Base-by-base conservation (phyloP, 305 asterid species). In the Euphrasia arctica region DNA sequence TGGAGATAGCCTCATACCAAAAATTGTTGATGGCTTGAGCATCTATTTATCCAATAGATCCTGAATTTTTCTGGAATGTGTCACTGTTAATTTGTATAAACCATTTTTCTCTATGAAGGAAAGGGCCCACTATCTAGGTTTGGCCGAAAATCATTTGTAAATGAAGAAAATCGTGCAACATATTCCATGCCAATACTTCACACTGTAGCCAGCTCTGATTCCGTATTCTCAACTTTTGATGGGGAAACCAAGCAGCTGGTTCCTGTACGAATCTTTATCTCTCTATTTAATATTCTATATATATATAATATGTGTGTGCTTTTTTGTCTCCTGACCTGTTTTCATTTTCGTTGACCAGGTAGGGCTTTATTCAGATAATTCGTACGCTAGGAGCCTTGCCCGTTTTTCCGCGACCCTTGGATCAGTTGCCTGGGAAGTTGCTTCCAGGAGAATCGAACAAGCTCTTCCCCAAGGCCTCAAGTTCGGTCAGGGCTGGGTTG, bases 401-500 rank as follows among this genome's bases (percentile, higher is more conserved):
- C 86, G 91, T 63, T 94, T 86, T 77, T 90, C 98, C 60, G 95
- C 98, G 45, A 76, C 90, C 52, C 95, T 95, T 29, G 96, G 99
- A 49, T 82, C 97, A 34, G 84, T 80, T 66, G 97, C 94, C 47
- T 95, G 99, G 99, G 72, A 73, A 77, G 80, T 85, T 65, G 93
- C 98, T 68, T 89, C 99, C 28, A 81, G 81, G 74, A 85, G 88
- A 72, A 91, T 95, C 54, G 98, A 88, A 76, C 95, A 87, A 75
- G 94, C 89, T 66, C 78, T 95, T 55, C 96, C 99, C 74, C 73
- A 85, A 71, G 99, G 85, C 29, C 75, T 73, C 69, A 82, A 89
- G 78, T 95, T 80, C 72, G 99, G 97, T 48, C 89, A 82, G 52
- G 99, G 99, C 13, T 95, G 99, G 99, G 97, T 95, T 6, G 98